These are phyloP conservation scores for Leccinum longicurvipes DNA, from an alignment of 768 basidiomycete genomes.

Conservation along the genomic window DNA sequence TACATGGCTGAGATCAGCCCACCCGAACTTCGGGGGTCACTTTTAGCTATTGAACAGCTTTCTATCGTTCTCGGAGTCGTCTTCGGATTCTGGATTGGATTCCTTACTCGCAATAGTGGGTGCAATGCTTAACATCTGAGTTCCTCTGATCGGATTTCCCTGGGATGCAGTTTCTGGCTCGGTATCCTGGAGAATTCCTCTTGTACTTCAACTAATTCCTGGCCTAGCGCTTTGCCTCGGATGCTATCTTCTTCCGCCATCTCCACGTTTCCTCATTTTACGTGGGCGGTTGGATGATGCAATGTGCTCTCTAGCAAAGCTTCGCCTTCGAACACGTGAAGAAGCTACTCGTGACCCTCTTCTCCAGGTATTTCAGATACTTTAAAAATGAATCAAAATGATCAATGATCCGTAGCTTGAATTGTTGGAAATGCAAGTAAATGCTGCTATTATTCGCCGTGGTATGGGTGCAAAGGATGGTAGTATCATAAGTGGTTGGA, in stretches of 20 bases:
- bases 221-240: conserved; percentile 65
- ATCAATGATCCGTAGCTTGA: conserved; percentile 49
- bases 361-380: conserved; percentile 38
- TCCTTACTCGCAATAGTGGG: conserved; percentile 62
- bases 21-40: conserved; percentile 74
- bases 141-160: neutral
- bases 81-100: conserved; percentile 81
- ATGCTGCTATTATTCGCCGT: conserved; percentile 50
- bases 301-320: conserved; percentile 48
- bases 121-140: neutral
- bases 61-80: conserved; percentile 81
- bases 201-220: conserved; percentile 68
- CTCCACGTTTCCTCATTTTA: conserved; percentile 45
- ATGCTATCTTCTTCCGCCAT: conserved; percentile 46
- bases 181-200: conserved; percentile 73
- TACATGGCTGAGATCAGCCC: conserved; percentile 86
- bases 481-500: conserved; percentile 43
- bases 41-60: conserved; percentile 77
- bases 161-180: conserved; percentile 50
- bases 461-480: conserved; percentile 22
- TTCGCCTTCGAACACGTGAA: conserved; percentile 43
- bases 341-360: conserved; percentile 50
- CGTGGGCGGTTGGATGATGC: conserved; percentile 60
- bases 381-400: neutral
- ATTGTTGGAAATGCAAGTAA: conserved; percentile 72